Percentiles rank a stretch among this genome's conserved stretches.
These are phyloP conservation scores for Basidiobolus meristosporus DNA, from an alignment of 371 early-diverging fungal genomes.

Conservation along the genomic window DNA sequence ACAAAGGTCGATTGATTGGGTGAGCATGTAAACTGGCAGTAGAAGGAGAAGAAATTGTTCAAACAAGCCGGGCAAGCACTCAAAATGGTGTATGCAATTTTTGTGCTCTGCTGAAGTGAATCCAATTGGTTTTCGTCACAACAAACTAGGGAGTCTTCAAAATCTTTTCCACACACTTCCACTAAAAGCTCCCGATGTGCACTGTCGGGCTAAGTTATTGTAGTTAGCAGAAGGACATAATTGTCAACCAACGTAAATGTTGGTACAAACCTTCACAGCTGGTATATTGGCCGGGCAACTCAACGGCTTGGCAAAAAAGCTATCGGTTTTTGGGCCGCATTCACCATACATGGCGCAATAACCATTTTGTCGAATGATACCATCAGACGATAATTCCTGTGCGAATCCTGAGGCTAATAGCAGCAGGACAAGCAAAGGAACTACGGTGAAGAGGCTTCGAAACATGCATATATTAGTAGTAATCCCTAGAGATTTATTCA, in stretches of 20 bases:
- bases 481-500: too few relatives aligned
- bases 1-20: conserved; percentile 50
- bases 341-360: conserved; percentile 40
- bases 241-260: background rate
- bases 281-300: conserved; percentile 26
- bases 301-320: conserved; percentile 13
- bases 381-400: too few relatives aligned
- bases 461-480: too few relatives aligned
- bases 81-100: conserved; percentile 31
- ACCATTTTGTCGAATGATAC: conserved; percentile 21
- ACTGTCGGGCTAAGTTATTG: conserved; percentile 12
- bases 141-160: conserved; percentile 27
- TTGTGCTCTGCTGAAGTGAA: conserved; percentile 21
- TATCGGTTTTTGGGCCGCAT: conserved; percentile 15
- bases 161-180: conserved; percentile 32
- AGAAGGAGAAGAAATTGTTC: conserved; percentile 48
- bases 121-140: conserved; percentile 37
- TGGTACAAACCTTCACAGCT: conserved; percentile 14
- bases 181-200: conserved; percentile 22
- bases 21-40: conserved; percentile 52
- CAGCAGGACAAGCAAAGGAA: too few relatives aligned
- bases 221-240: background rate
- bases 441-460: too few relatives aligned
- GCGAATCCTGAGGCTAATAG: too few relatives aligned
- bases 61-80: conserved; percentile 60